phyloP scores from a whole-genome alignment of 495 filamentous ascomycete genomes.

The Tuber calosporum region DNA sequence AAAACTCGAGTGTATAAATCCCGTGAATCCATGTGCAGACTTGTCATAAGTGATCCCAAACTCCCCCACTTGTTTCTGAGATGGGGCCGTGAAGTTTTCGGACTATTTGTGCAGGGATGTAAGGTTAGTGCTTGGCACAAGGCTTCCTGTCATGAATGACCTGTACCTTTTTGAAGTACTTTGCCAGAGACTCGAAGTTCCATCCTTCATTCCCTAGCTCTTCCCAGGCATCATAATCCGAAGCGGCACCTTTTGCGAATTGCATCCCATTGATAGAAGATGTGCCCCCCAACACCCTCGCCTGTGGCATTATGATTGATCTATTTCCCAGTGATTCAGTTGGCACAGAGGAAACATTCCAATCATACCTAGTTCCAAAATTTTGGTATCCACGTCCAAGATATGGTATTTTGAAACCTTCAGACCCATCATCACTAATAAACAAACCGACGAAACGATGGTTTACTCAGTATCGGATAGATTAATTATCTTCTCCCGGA shows the following conservation, averaged over 20 bases:
- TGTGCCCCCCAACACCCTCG: conserved; percentile 47
- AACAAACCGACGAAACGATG: neutral
- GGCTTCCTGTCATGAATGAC: neutral
- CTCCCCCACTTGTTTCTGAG: conserved; percentile 42
- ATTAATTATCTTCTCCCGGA: neutral
- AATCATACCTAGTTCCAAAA: conserved; percentile 17
- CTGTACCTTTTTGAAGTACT: conserved; percentile 53
- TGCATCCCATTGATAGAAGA: conserved; percentile 47
- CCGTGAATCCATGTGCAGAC: conserved; percentile 43
- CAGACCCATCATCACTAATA: neutral
- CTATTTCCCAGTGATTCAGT: conserved; percentile 32
- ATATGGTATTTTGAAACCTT: neutral
- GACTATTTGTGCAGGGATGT: conserved; percentile 27
- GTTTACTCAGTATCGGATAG: neutral
- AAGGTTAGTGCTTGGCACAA: neutral
- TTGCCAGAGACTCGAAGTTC: conserved; percentile 54
- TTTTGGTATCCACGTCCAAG: neutral
- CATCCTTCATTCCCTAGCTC: conserved; percentile 57
- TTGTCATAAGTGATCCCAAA: conserved; percentile 45
- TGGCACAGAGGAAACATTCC: conserved; percentile 21
- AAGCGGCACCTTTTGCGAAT: conserved; percentile 45
- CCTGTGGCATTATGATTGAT: conserved; percentile 42
- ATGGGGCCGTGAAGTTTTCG: conserved; percentile 46
- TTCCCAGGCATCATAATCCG: conserved; percentile 56
- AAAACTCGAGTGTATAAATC: conserved; percentile 50